A percentile compares a stretch with the other conserved stretches of the same genome.
These are phyloP conservation scores for Saccharomycopsis hybrid DNA, from an alignment of 1,139 yeast genomes.

Conservation along the genomic window DNA sequence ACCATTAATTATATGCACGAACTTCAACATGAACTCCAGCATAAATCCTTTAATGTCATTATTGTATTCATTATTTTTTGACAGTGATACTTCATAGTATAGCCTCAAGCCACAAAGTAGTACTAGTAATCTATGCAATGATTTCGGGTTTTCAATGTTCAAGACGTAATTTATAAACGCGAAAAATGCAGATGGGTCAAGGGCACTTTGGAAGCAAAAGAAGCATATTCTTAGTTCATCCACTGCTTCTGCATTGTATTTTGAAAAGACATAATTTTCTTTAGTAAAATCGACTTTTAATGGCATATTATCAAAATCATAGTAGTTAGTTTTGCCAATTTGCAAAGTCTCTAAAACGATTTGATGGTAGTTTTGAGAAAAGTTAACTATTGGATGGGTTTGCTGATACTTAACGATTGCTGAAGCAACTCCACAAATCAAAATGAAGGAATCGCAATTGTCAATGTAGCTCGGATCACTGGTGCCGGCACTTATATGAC, in stretches of 20 bases:
- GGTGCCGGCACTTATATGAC: neutral
- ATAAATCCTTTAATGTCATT: neutral
- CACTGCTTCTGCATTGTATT: neutral
- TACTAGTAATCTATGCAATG: neutral
- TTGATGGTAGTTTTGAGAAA: neutral
- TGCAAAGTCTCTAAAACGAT: neutral
- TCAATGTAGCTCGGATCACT: neutral
- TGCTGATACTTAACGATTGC: neutral
- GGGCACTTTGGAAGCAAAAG: neutral
- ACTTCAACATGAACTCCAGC: neutral
- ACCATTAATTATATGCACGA: neutral
- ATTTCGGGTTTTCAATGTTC: neutral
- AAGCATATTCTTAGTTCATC: constrained; percentile 6
- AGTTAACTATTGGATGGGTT: neutral
- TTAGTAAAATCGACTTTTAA: neutral
- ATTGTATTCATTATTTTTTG: neutral
- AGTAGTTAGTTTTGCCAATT: neutral
- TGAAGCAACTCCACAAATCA: neutral
- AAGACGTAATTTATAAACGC: neutral
- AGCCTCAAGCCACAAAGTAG: neutral
- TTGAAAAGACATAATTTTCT: too few relatives aligned
- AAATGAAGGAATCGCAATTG: neutral
- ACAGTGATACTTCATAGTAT: neutral
- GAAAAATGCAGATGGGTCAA: neutral
- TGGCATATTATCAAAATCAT: constrained; percentile 3